A percentile compares a stretch with the other conserved stretches of the same genome.
Conservation (phyloP, 768 basidiomycete species). For the Xerocomellus chrysenteron region DNA sequence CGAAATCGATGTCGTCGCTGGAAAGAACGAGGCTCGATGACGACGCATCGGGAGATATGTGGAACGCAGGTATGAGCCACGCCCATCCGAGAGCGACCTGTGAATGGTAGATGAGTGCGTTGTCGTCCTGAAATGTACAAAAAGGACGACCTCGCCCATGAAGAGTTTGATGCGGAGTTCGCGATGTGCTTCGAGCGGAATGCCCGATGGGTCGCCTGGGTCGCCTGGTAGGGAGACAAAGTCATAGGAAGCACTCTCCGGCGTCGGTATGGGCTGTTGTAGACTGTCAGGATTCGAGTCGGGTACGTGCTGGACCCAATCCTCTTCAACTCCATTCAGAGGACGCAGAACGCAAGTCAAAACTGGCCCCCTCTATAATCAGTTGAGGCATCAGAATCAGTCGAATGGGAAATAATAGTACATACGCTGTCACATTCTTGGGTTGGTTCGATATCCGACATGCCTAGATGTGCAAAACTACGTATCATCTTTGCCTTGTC, state of each 20-base stretch:
- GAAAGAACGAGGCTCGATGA: conserved; percentile 42
- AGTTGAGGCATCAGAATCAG: neutral
- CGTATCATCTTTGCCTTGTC: conserved; percentile 78
- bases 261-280: neutral
- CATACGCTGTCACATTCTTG: conserved; percentile 14
- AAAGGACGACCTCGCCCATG: conserved; percentile 58
- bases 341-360: conserved; percentile 47
- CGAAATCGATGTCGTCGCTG: conserved; percentile 72
- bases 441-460: conserved; percentile 16
- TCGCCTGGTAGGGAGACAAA: conserved; percentile 1
- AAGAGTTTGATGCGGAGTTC: conserved; percentile 73
- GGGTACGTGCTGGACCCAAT: conserved; percentile 36
- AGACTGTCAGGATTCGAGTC: neutral
- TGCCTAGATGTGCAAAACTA: conserved; percentile 66
- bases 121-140: neutral
- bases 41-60: conserved; percentile 56
- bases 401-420: neutral
- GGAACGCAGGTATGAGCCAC: conserved; percentile 85
- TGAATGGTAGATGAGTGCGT: neutral
- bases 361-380: conserved; percentile 38
- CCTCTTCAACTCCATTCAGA: conserved; percentile 25
- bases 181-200: conserved; percentile 62
- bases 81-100: conserved; percentile 81
- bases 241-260: conserved; percentile 3
- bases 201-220: conserved; percentile 35